A percentile compares a stretch with the other conserved stretches of the same genome.
Evolutionary conservation across 2,329 filamentous ascomycete genomes (phyloP).

Genomic region (Fusarium agapanthi): DNA sequence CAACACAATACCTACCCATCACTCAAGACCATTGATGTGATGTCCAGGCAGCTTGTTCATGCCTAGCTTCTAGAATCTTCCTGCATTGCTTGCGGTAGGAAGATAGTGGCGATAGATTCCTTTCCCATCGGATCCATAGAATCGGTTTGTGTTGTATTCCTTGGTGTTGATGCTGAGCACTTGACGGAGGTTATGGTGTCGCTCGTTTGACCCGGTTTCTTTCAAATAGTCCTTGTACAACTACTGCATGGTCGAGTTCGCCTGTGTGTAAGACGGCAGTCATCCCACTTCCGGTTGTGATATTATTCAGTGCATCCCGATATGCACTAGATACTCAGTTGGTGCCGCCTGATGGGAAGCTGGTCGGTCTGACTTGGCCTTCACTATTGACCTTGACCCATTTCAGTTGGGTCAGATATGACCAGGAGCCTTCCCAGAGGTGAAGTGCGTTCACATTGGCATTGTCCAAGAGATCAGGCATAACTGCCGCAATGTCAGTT

Average conservation of each 20-base stretch:
- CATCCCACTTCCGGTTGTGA: neutral
- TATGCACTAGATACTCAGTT: slow-evolving; percentile 8
- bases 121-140: neutral
- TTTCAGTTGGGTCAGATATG: slow-evolving; percentile 76
- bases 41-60: neutral
- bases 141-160: neutral
- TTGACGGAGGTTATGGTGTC: neutral
- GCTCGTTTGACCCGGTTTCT: neutral
- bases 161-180: neutral
- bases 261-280: neutral
- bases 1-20: neutral
- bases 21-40: neutral
- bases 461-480: slow-evolving; percentile 78
- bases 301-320: neutral
- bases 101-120: neutral
- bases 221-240: neutral
- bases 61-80: neutral
- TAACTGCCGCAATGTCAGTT: slow-evolving; percentile 54
- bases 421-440: slow-evolving; percentile 86
- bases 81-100: neutral
- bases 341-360: slow-evolving; percentile 71
- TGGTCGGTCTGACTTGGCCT: slow-evolving; percentile 72
- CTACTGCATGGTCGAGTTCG: neutral
- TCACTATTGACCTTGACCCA: slow-evolving; percentile 78
- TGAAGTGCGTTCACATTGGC: slow-evolving; percentile 72